phyloP scores from a whole-genome alignment of 2,329 filamentous ascomycete species.

The Verticillium klebahnii region DNA sequence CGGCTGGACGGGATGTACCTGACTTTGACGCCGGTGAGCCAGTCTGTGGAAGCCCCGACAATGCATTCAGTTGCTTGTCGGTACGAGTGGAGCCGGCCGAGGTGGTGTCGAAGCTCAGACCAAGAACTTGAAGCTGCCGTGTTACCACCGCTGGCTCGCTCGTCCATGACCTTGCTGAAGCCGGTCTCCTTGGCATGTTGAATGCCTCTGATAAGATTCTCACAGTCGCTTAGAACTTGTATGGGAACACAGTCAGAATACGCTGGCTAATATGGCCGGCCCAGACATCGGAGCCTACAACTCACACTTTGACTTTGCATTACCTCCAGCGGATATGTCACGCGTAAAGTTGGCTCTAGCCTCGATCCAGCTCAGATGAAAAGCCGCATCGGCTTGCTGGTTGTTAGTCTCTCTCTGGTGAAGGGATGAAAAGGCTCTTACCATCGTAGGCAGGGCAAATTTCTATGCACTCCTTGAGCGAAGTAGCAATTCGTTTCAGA shows the following conservation, averaged over 20 bases:
- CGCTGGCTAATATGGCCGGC: too few species aligned
- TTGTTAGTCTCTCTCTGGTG: too few species aligned
- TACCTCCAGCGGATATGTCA: too few species aligned
- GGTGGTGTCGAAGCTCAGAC: constrained; percentile 22
- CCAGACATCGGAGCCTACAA: too few species aligned
- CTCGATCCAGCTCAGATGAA: too few species aligned
- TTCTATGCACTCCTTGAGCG: neutral
- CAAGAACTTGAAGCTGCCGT: constrained; percentile 8
- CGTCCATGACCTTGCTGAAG: neutral
- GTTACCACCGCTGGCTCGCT: neutral
- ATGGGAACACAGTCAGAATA: neutral
- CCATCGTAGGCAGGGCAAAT: too few species aligned
- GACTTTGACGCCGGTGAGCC: constrained; percentile 23
- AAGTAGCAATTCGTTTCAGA: neutral
- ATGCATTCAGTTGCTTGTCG: constrained; percentile 12
- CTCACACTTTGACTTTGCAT: too few species aligned
- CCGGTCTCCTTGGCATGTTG: neutral
- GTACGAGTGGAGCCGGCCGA: constrained; percentile 21
- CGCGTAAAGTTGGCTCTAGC: too few species aligned
- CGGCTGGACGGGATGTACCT: constrained; percentile 7
- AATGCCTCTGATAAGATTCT: constrained; percentile 14
- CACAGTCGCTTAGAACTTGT: constrained; percentile 11
- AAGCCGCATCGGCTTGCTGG: too few species aligned
- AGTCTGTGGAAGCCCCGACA: constrained; percentile 15
- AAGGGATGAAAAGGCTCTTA: too few species aligned